A percentile compares a stretch with the other conserved stretches of the same genome.
Evolutionary conservation across 2,329 filamentous ascomycete species (phyloP).

Genomic region (Pseudonectria buxi): DNA sequence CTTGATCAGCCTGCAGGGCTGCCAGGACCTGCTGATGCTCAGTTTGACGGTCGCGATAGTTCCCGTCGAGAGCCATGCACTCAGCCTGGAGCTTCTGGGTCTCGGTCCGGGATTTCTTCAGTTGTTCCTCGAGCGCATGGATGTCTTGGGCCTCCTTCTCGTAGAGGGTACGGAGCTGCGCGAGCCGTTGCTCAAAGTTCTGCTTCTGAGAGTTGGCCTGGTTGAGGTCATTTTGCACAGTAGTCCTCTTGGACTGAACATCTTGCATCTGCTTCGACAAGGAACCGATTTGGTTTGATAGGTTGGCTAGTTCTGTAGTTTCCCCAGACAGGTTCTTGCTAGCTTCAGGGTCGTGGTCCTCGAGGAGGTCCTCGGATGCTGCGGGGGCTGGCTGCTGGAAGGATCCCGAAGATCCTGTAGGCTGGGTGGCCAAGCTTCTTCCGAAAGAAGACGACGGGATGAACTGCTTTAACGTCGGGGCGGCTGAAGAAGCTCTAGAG

Average conservation of each 20-base stretch:
- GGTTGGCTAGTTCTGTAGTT: slow-evolving; percentile 85
- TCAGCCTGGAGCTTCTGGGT: slow-evolving; percentile 81
- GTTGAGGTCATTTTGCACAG: slow-evolving; percentile 73
- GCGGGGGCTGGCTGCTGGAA: slow-evolving; percentile 37
- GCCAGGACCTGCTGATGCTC: slow-evolving; percentile 73
- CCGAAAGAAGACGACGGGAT: slow-evolving; percentile 89
- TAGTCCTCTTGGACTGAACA: slow-evolving; percentile 72
- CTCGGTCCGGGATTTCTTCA: slow-evolving; percentile 68
- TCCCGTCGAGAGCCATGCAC: slow-evolving; percentile 73
- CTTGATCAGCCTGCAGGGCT: slow-evolving; percentile 76
- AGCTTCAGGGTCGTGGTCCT: slow-evolving; percentile 80
- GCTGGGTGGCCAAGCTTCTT: slow-evolving; percentile 68
- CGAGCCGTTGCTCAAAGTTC: slow-evolving; percentile 82
- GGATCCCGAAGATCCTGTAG: slow-evolving; percentile 56
- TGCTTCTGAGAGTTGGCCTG: slow-evolving; percentile 82
- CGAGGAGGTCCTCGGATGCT: slow-evolving; percentile 76
- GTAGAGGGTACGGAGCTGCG: slow-evolving; percentile 80
- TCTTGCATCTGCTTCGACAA: slow-evolving; percentile 92
- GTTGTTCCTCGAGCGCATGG: slow-evolving; percentile 75
- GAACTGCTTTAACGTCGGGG: slow-evolving; percentile 75
- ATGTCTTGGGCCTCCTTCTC: slow-evolving; percentile 90
- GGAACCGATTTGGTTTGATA: slow-evolving; percentile 91
- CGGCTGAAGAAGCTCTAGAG: slow-evolving; percentile 39
- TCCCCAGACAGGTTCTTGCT: slow-evolving; percentile 84
- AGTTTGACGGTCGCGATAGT: slow-evolving; percentile 70